phyloP scores from a whole-genome alignment of 2,329 filamentous ascomycete species.

The Aspergillus proliferans region DNA sequence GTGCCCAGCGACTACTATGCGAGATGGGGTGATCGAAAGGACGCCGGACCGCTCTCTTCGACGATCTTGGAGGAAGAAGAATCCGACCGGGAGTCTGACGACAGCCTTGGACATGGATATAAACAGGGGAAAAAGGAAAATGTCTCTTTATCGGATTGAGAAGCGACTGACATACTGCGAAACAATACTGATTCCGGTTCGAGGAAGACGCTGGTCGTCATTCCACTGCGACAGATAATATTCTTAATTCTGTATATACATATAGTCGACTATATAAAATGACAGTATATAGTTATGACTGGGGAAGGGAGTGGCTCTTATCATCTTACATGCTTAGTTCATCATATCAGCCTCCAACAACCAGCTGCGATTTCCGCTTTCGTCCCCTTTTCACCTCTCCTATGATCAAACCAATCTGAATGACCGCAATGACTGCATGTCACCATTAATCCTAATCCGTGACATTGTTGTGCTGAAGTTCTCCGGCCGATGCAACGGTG shows the following conservation, averaged over 20 bases:
- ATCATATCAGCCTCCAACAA: no score
- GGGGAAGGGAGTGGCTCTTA: no score
- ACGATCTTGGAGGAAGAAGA: slow-evolving; percentile 31
- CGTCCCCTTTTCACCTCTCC: not conserved
- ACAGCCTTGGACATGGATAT: not conserved
- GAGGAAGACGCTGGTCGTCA: no score
- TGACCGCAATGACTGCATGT: not conserved
- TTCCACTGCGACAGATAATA: no score
- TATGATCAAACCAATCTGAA: not conserved
- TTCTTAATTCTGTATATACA: no score
- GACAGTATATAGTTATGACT: no score
- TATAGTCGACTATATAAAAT: no score
- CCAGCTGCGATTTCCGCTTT: no score
- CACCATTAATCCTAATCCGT: no score
- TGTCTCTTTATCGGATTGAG: not conserved
- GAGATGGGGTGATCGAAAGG: slow-evolving; percentile 2
- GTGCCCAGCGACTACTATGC: not conserved
- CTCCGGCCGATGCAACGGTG: not conserved
- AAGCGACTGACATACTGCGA: not conserved
- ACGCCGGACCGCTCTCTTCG: slow-evolving; percentile 6
- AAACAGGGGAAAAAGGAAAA: not conserved
- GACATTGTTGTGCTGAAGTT: no score
- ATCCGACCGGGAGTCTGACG: slow-evolving; percentile 13
- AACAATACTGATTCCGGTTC: no score
- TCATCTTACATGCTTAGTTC: no score